Percentiles rank a stretch among this genome's conserved stretches.
Evolutionary conservation across 345 rosid species (phyloP).

Genomic region (Gossypium arboreum): DNA sequence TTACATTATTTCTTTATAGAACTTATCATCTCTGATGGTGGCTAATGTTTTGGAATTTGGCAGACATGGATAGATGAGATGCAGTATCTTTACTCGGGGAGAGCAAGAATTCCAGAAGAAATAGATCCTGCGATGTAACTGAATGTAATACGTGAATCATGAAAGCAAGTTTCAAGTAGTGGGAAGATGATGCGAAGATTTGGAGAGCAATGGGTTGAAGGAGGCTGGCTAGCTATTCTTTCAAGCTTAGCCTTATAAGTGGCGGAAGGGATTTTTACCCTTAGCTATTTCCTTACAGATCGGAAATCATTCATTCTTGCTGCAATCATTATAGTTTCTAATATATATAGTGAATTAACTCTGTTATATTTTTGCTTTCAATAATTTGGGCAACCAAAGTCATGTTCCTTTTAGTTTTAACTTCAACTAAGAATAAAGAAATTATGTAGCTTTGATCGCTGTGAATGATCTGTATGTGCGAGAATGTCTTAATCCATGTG

Average conservation of each 20-base stretch:
- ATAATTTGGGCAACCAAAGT: background rate
- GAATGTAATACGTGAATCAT: background rate
- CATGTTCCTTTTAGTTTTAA: background rate
- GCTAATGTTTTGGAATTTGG: constrained; percentile 16
- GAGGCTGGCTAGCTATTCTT: background rate
- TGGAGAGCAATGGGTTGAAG: background rate
- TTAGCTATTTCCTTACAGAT: too few relatives aligned
- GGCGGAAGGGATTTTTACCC: background rate
- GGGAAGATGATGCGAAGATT: background rate
- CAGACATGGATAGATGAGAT: constrained; percentile 63
- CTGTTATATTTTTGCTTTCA: background rate
- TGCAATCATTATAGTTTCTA: background rate
- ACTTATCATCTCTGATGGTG: background rate
- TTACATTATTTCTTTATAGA: background rate
- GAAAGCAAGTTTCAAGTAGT: background rate
- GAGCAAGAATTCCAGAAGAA: constrained; percentile 32
- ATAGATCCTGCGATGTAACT: constrained; percentile 26
- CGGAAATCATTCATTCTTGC: background rate
- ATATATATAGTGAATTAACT: background rate
- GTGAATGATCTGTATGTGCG: background rate
- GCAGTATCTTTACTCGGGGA: constrained; percentile 40
- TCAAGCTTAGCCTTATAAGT: background rate
- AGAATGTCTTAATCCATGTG: too few relatives aligned
- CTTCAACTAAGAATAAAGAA: background rate
- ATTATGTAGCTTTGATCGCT: background rate